Conservation (phyloP, 805 yeast species). For the Kodamaea kakaduensis region DNA sequence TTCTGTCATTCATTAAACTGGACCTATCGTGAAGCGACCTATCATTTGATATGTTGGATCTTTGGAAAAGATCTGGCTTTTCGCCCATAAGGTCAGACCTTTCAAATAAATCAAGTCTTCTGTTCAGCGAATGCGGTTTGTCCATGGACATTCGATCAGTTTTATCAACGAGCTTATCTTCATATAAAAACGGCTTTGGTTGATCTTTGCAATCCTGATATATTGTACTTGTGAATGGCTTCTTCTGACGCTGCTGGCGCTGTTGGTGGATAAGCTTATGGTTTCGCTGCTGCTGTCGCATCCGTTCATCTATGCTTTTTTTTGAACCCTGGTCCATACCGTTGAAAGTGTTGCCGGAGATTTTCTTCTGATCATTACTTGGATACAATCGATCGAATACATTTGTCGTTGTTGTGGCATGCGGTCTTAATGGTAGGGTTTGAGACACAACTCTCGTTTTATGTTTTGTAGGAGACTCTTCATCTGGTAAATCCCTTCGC, state of each 20-base stretch:
- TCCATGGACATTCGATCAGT: too few relatives aligned
- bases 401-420: constrained; percentile 3
- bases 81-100: too few relatives aligned
- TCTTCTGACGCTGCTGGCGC: constrained; percentile 5
- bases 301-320: constrained; percentile 4
- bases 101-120: too few relatives aligned
- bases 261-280: constrained; percentile 10
- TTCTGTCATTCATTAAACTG: too few relatives aligned
- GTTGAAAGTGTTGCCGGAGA: neutral
- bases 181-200: too few relatives aligned
- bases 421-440: constrained; percentile 7
- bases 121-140: too few relatives aligned
- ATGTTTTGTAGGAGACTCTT: constrained; percentile 11
- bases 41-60: too few relatives aligned
- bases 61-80: too few relatives aligned
- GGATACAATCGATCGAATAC: constrained; percentile 14
- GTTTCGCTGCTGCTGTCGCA: constrained; percentile 9
- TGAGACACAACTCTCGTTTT: constrained; percentile 8
- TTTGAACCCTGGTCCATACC: neutral
- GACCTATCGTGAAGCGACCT: too few relatives aligned
- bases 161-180: too few relatives aligned
- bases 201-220: too few relatives aligned
- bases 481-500: constrained; percentile 3
- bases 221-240: too few relatives aligned
- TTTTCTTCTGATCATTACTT: neutral